Evolutionary conservation across 1,284 basidiomycete genomes (phyloP), one percentile per base, ranked within the genome.

Genomic region (Rhodotorula sp.): DNA sequence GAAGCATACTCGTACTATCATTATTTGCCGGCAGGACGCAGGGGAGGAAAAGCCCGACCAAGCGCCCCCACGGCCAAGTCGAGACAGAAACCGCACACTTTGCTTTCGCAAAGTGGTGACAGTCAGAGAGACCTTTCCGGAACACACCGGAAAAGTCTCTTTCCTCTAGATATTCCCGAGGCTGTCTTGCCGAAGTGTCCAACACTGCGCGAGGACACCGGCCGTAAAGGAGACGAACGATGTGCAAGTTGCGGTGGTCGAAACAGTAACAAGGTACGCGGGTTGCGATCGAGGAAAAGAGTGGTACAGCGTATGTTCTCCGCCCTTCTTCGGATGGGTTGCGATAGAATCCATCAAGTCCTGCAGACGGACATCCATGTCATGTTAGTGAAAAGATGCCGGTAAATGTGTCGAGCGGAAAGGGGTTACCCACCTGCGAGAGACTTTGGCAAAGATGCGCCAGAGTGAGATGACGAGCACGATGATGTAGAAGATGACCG

Each of bases 381-480:
- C n/a, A 24, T n/a, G 49, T 14, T 10, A 42, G 37, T 37, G 37
- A 37, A 37, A 37, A n/a, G n/a, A 12, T 42, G 37, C 10, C 37
- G 37, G 14, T 42, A 12, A 12, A 10, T 22, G 1, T 6, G 56
- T 33, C 12, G 33, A 57, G 37, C 20, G 37, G 33, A n/a, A 24
- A 14, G 1, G 22, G 29, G 17, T 2, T n/a, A 45, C 53, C 29
- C 20, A 62, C 62, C 42, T 53, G 20, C 42, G 26, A 2, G 51
- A 55, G 7, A 93, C 89, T 82, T 92, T 92, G 80, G 91, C 89
- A 75, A 93, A 91, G 71, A 93, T 91, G 72, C 91, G 84, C 81
- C 88, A 93, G n/a, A 93, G 83, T 69, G 88, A 89, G 78, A 93
- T 91, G 76, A 92, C 83, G 72, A 93, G 85, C 78, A 90, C 91